A percentile compares a stretch with the other conserved stretches of the same genome.
Evolutionary conservation across 1,284 basidiomycete genomes (phyloP).

Genomic region (Puccinia brachypodii): DNA sequence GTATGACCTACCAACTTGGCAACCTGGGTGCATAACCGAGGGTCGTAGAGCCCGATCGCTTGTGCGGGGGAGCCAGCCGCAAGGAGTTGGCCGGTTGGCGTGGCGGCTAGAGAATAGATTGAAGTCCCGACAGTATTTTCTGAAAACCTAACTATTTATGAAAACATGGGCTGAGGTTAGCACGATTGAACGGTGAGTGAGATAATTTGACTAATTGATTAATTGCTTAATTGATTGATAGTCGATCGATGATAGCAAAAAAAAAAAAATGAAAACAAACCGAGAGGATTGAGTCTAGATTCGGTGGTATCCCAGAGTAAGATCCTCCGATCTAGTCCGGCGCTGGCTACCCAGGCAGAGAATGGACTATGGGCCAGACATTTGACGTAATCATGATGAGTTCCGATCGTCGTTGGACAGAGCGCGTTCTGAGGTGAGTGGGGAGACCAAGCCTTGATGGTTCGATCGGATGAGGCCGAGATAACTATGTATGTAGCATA

Average conservation of each 20-base stretch:
- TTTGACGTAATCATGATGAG: conserved; percentile 87
- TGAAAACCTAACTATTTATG: conserved; percentile 50
- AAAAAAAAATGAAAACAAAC: conserved; percentile 56
- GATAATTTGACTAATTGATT: too few relatives aligned
- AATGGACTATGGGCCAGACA: conserved; percentile 74
- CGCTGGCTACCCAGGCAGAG: conserved; percentile 85
- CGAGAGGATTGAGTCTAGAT: conserved; percentile 55
- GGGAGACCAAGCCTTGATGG: conserved; percentile 90
- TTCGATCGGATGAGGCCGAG: conserved; percentile 93
- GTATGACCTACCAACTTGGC: conserved; percentile 87
- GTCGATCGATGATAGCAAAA: conserved; percentile 64
- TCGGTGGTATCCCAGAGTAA: conserved; percentile 84
- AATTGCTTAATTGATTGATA: too few relatives aligned
- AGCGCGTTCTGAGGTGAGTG: conserved; percentile 67
- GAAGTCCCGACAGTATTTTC: conserved; percentile 54
- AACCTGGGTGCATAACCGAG: conserved; percentile 65
- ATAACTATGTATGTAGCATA: conserved; percentile 63
- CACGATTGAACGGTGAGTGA: conserved; percentile 69
- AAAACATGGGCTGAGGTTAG: conserved; percentile 62
- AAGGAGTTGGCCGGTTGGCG: conserved; percentile 75
- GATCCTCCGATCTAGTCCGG: conserved; percentile 88
- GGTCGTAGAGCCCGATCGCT: conserved; percentile 89
- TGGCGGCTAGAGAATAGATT: conserved; percentile 58
- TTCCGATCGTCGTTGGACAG: conserved; percentile 70
- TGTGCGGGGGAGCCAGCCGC: conserved; percentile 88